These are phyloP conservation scores for Chenopodium suecicum DNA, from an alignment of 148 eudicot species.

Conservation along the genomic window DNA sequence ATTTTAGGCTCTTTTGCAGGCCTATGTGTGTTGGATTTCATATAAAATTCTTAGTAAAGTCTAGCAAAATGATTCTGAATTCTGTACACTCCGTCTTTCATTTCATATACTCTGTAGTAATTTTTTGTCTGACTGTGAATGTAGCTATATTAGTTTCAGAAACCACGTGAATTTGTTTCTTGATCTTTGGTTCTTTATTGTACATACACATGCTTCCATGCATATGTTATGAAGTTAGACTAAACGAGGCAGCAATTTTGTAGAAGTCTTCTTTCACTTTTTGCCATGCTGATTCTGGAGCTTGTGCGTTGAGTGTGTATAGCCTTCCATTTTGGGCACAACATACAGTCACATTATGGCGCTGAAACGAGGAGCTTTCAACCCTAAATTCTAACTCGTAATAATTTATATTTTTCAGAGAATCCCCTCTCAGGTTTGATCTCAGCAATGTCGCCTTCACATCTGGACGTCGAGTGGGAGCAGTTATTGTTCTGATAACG, in stretches of 20 bases:
- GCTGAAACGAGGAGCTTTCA: constrained; percentile 63
- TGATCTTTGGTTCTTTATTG: neutral
- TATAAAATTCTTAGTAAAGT: neutral
- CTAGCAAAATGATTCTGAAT: neutral
- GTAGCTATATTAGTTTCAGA: neutral
- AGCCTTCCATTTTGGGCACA: constrained; percentile 64
- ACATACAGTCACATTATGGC: constrained; percentile 87
- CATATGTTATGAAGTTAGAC: constrained; percentile 37
- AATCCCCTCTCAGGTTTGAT: constrained; percentile 60
- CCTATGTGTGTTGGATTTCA: neutral
- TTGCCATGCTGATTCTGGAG: constrained; percentile 80
- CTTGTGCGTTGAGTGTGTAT: constrained; percentile 81
- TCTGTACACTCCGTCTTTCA: neutral
- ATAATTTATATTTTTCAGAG: constrained; percentile 47
- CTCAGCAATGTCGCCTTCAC: constrained; percentile 59
- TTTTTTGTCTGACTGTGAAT: neutral
- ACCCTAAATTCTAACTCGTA: constrained; percentile 75
- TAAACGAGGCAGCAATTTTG: constrained; percentile 69
- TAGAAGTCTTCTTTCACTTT: constrained; percentile 54
- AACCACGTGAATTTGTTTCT: neutral
- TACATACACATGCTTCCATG: constrained; percentile 3
- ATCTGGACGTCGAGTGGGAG: constrained; percentile 42
- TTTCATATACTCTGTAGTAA: neutral
- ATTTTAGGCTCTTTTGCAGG: neutral
- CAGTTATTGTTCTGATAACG: constrained; percentile 56